Percentiles rank a stretch among this genome's conserved stretches.
These are phyloP conservation scores for Aspergillus arachidicola DNA, from an alignment of 2,329 filamentous ascomycete genomes.

Conservation along the genomic window DNA sequence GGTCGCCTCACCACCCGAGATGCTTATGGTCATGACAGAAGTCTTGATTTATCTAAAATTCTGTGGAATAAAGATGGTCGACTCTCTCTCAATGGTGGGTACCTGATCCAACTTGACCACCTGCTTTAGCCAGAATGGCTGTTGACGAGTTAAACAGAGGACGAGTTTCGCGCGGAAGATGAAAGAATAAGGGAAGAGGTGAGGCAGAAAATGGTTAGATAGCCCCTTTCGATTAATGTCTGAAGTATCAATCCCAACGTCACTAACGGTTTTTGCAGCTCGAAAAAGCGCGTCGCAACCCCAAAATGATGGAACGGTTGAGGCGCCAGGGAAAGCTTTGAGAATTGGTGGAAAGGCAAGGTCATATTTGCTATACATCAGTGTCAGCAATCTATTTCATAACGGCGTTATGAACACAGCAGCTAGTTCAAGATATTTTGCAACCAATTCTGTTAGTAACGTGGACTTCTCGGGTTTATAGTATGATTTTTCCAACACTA, in stretches of 20 bases:
- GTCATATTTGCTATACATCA: background rate
- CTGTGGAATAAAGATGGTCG: background rate
- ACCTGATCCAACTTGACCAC: background rate
- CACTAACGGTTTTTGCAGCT: background rate
- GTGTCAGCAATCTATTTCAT: background rate
- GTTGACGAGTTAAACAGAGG: background rate
- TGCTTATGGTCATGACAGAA: background rate
- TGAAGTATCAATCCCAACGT: background rate
- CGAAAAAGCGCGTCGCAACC: background rate
- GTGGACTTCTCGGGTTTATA: background rate
- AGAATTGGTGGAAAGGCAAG: background rate
- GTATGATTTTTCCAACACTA: too few species aligned
- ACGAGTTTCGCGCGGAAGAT: background rate
- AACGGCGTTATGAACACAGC: background rate
- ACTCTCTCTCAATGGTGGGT: background rate
- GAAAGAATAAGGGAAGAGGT: background rate
- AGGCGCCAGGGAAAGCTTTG: background rate
- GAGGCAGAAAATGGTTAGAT: background rate
- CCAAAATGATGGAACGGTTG: background rate
- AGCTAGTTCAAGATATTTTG: fast-evolving
- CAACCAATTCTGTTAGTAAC: background rate
- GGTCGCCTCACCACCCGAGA: background rate
- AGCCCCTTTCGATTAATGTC: background rate
- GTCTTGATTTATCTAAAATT: background rate
- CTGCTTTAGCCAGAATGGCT: background rate